Base-by-base conservation (phyloP, 2,329 filamentous ascomycete genomes). In the Microdochium trichocladiopsis region DNA sequence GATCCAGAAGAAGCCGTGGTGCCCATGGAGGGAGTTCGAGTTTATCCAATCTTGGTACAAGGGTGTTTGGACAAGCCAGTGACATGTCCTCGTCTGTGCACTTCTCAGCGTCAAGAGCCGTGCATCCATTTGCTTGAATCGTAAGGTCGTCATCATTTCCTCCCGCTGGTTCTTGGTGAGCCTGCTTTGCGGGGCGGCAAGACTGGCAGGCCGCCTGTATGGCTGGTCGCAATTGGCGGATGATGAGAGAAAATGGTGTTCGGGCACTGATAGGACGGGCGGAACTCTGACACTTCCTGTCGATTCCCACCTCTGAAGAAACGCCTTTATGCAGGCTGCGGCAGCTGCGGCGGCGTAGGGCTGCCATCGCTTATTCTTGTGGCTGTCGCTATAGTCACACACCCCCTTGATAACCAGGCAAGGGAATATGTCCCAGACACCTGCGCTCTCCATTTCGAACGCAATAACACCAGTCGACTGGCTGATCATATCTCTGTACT, bases 1-100 rank as follows among this genome's bases (percentile, higher is more conserved):
- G 53, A 76, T 70, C 72, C 72, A 75, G 1, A 76, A 55, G 37
- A 75, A 67, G 4, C 70, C 69, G 49, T 61, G 55, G 49, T 71
- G 64, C 4, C 63, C 52, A 5, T 47, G 8, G 14, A 62, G 52
- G 3, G 60, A 62, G 1, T 47, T 31, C 0, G 52, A 11, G 53
- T 69, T 57, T 2, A 62, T 56, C 71, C 71, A 73, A 2, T 65
- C 53, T 0, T 54, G n/a, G 50, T 69, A 73, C 33, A 61, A 25
- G 0, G 50, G 36, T 18, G 50, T 60, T 2, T 52, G n/a, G 8
- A 62, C 50, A 8, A 68, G 37, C 61, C 61, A 66, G 49, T 53
- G 25, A 55, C 59, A 59, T 50, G 60, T 62, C 47, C 57, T 59
- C 45, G 51, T 48, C 47, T 62, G 55, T 41, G 57, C 53, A 16